Conservation (phyloP, 192 early-diverging fungal species). For the Linnemannia exigua region DNA sequence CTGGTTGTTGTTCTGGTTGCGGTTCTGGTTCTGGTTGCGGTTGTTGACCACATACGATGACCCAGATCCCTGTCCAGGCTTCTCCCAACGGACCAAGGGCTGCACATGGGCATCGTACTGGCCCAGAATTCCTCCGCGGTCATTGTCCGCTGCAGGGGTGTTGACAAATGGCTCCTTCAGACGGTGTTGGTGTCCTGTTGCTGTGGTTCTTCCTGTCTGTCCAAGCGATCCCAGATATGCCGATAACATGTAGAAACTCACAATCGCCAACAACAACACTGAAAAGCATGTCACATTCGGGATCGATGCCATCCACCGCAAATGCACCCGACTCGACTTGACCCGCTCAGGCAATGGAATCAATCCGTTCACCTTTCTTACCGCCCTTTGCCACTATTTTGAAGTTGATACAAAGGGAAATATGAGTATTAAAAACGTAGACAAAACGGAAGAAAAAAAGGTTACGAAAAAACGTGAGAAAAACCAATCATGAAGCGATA, state of each 20-base stretch:
- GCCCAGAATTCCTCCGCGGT: background rate
- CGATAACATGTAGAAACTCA: background rate
- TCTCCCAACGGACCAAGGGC: slow-evolving; percentile 37
- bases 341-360: slow-evolving; percentile 25
- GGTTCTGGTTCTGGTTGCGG: background rate
- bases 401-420: background rate
- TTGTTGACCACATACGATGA: background rate
- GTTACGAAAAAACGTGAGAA: background rate
- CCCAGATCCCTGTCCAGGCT: slow-evolving; percentile 15
- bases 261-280: slow-evolving; percentile 23
- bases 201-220: background rate
- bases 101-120: slow-evolving; percentile 51
- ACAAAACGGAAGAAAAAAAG: background rate
- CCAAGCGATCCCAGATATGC: slow-evolving; percentile 3
- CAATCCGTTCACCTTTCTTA: background rate
- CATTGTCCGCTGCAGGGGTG: background rate
- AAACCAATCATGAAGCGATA: background rate
- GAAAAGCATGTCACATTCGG: slow-evolving; percentile 33
- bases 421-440: background rate
- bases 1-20: background rate
- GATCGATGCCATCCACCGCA: slow-evolving; percentile 42
- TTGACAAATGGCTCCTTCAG: slow-evolving; percentile 4
- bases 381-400: slow-evolving; percentile 22
- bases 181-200: background rate
- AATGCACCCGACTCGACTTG: slow-evolving; percentile 21